phyloP scores from a whole-genome alignment of 148 eudicot genomes.

The Vaccinium corymbosum region DNA sequence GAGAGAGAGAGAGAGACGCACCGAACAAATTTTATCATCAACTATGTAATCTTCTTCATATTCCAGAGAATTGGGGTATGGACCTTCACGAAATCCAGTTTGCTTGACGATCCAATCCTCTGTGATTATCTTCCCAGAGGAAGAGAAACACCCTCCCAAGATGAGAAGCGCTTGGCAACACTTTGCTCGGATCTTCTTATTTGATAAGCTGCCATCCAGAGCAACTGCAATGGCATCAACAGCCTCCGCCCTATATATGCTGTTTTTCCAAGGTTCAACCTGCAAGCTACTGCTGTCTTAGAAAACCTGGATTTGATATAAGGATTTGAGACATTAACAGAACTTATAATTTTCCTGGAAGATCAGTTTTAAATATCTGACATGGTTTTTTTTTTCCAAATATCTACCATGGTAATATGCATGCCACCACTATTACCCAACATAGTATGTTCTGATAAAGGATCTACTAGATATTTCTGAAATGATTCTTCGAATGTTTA shows the following conservation, averaged over 20 bases:
- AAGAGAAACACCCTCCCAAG: constrained; percentile 46
- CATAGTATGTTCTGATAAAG: no score
- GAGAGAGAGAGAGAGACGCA: constrained; percentile 10
- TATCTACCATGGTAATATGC: no score
- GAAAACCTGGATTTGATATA: not conserved
- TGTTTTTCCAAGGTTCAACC: constrained; percentile 28
- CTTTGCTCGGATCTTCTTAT: constrained; percentile 29
- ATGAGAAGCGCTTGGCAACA: constrained; percentile 50
- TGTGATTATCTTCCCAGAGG: constrained; percentile 41
- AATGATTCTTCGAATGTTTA: no score
- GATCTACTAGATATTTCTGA: no score
- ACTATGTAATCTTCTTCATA: constrained; percentile 15
- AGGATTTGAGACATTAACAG: not conserved
- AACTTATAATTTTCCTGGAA: constrained; percentile 5
- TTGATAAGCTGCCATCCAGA: constrained; percentile 32
- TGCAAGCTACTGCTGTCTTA: constrained; percentile 20
- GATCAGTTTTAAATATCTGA: not conserved
- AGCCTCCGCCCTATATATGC: constrained; percentile 39
- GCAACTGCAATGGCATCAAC: constrained; percentile 40
- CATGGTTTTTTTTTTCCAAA: no score
- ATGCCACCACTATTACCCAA: no score
- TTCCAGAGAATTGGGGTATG: constrained; percentile 20
- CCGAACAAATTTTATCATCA: constrained; percentile 17
- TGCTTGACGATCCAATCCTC: constrained; percentile 47
- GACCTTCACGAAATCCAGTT: constrained; percentile 34